Evolutionary conservation across 805 yeast species (phyloP).

Genomic region (Pichia nakasei): DNA sequence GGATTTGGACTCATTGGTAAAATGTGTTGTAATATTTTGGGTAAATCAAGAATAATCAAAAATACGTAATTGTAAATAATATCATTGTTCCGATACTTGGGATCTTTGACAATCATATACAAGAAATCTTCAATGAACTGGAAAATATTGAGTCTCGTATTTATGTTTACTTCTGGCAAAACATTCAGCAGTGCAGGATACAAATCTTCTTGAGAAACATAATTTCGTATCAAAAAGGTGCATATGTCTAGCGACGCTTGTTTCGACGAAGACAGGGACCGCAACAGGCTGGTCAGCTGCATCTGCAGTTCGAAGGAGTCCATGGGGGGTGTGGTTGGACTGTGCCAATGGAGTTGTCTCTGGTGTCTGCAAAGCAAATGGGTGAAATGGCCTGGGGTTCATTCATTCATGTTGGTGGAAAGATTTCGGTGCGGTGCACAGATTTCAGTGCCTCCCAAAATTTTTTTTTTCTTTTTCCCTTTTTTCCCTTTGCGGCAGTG

Average conservation of each 20-base stretch:
- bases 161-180: conserved; percentile 44
- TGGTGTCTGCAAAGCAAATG: too few species aligned
- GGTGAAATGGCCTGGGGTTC: too few species aligned
- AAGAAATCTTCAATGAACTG: conserved; percentile 62
- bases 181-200: conserved; percentile 60
- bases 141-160: conserved; percentile 55
- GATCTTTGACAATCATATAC: conserved; percentile 18
- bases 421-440: too few species aligned
- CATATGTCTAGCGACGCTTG: conserved; percentile 43
- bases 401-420: too few species aligned
- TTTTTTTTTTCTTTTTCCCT: too few species aligned
- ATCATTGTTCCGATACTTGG: conserved; percentile 7
- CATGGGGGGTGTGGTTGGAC: conserved; percentile 43
- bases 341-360: too few species aligned
- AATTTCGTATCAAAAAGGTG: conserved; percentile 46
- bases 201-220: conserved; percentile 58
- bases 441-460: too few species aligned
- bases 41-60: conserved; percentile 26
- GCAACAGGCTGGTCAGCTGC: conserved; percentile 60
- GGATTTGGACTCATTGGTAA: conserved; percentile 24
- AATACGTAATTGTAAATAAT: conserved; percentile 9
- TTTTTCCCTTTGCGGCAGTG: too few species aligned
- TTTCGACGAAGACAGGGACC: conserved; percentile 55
- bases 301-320: conserved; percentile 84
- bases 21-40: conserved; percentile 26